These are phyloP conservation scores for Perkinsus chesapeaki DNA, from an alignment of 169 alveolate species.

Conservation along the genomic window DNA sequence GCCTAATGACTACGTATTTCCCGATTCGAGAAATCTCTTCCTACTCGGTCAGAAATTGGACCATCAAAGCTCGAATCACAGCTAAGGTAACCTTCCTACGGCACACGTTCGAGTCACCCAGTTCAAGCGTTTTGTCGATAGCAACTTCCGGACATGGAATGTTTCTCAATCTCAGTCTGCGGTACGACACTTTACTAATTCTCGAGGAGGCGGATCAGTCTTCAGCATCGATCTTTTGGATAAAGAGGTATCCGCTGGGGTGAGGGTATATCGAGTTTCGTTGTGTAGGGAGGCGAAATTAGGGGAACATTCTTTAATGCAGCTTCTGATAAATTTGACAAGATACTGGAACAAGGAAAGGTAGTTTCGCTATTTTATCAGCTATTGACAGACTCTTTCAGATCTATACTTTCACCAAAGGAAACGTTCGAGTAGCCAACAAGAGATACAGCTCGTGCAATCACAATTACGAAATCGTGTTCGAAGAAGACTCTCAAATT, in stretches of 20 bases:
- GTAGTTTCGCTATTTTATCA: neutral
- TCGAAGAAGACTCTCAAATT: neutral
- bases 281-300: neutral
- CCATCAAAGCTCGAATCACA: neutral
- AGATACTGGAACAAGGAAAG: neutral
- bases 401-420: neutral
- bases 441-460: neutral
- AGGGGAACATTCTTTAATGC: neutral
- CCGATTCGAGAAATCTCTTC: neutral
- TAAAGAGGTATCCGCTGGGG: neutral
- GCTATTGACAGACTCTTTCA: neutral
- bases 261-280: neutral
- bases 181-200: neutral
- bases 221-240: neutral
- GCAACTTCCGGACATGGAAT: too few species aligned
- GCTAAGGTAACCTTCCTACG: neutral
- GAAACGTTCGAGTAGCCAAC: neutral
- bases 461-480: neutral
- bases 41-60: neutral
- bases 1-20: neutral
- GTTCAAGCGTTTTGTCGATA: neutral
- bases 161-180: neutral
- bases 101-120: too few species aligned
- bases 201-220: neutral
- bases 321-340: neutral